Conservation (phyloP, 805 yeast genomes). For the Yarrowia sp. region DNA sequence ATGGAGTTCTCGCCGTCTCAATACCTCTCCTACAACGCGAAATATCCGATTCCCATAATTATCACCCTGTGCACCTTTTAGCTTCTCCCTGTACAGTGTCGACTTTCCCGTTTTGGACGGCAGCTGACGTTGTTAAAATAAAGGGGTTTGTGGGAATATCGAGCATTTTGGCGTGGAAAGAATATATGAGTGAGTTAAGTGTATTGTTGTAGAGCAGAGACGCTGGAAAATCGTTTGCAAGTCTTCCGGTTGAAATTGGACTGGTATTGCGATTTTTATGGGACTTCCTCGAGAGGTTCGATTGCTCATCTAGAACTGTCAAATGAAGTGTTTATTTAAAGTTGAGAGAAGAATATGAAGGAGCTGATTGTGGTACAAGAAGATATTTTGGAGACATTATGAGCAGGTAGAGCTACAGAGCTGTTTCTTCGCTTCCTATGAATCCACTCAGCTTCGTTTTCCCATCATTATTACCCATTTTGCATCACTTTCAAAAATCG, state of each 20-base stretch:
- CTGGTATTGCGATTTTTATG: background rate
- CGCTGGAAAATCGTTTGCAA: too few species aligned
- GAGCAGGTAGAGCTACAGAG: too few species aligned
- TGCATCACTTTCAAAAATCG: background rate
- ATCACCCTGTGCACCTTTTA: slow-evolving; percentile 5
- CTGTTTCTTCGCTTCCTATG: too few species aligned
- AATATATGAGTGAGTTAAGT: too few species aligned
- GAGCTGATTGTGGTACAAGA: too few species aligned
- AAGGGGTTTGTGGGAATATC: slow-evolving; percentile 16
- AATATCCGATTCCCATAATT: background rate
- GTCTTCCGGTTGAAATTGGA: background rate
- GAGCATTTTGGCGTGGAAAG: background rate
- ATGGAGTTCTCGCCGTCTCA: too few species aligned
- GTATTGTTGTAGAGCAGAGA: too few species aligned
- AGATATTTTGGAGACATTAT: too few species aligned
- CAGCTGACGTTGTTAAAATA: background rate
- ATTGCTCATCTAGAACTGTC: slow-evolving; percentile 10
- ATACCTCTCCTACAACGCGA: background rate
- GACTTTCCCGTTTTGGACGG: slow-evolving; percentile 9
- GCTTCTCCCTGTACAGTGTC: slow-evolving; percentile 27
- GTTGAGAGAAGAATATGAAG: background rate
- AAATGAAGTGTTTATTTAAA: background rate
- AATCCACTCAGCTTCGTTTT: background rate
- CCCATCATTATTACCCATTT: background rate
- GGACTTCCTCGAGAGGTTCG: background rate